phyloP scores from a whole-genome alignment of 495 filamentous ascomycete genomes.

The Hypoxylon rickii region DNA sequence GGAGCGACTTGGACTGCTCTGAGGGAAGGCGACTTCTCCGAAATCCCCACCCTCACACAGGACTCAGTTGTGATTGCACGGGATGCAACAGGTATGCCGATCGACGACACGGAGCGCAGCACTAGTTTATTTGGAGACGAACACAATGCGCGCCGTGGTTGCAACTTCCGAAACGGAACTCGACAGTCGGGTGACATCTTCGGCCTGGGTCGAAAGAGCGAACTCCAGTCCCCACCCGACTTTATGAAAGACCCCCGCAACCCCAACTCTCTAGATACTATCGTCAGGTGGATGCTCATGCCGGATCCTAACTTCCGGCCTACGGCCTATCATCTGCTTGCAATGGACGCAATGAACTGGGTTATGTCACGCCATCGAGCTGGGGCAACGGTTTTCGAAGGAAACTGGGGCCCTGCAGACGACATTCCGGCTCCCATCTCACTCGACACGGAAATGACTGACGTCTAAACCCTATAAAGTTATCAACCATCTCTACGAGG shows the following conservation, averaged over 20 bases:
- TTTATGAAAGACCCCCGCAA: conserved; percentile 83
- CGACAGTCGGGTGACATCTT: conserved; percentile 49
- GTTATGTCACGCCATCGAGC: conserved; percentile 73
- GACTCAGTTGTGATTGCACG: conserved; percentile 70
- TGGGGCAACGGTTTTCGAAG: conserved; percentile 90
- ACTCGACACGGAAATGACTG: conserved; percentile 55
- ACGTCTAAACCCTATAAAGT: conserved; percentile 41
- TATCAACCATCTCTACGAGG: conserved; percentile 16
- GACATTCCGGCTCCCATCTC: conserved; percentile 27
- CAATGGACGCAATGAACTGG: conserved; percentile 72
- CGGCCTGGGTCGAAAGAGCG: conserved; percentile 57
- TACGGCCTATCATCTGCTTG: conserved; percentile 70
- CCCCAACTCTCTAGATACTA: conserved; percentile 73
- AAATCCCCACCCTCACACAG: conserved; percentile 82
- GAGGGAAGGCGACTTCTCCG: conserved; percentile 82
- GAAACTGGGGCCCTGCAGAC: conserved; percentile 81
- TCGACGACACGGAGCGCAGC: conserved; percentile 46
- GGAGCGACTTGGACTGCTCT: conserved; percentile 87
- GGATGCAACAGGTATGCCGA: conserved; percentile 71
- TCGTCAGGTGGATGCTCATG: conserved; percentile 87
- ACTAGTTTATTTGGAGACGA: conserved; percentile 42
- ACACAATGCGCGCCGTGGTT: conserved; percentile 22
- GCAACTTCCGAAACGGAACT: conserved; percentile 28
- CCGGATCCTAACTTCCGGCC: conserved; percentile 76
- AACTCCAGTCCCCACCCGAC: conserved; percentile 73